Conservation (phyloP, 2,329 filamentous ascomycete species). For the Fusarium sp. region DNA sequence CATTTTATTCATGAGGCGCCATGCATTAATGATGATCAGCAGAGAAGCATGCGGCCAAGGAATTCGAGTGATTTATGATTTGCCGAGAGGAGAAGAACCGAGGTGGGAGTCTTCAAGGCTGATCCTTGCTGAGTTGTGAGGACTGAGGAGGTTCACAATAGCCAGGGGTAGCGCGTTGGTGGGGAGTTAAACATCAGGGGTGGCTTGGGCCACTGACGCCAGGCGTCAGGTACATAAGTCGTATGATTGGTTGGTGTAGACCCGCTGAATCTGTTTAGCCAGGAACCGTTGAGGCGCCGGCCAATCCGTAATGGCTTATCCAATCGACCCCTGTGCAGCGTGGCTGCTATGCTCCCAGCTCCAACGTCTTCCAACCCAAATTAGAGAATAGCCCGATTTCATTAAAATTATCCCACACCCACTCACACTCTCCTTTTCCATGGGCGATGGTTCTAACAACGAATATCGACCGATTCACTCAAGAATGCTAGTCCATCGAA, state of each 20-base stretch:
- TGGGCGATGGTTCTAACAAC: neutral
- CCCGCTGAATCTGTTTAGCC: slow-evolving; percentile 35
- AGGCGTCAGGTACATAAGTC: slow-evolving; percentile 36
- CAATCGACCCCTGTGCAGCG: neutral
- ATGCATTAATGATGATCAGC: slow-evolving; percentile 41
- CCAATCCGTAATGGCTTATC: slow-evolving; percentile 28
- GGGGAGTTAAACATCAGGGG: slow-evolving; percentile 1
- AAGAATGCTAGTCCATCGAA: neutral
- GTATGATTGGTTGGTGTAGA: slow-evolving; percentile 31
- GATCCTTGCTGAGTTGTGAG: slow-evolving; percentile 4
- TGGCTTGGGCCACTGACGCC: slow-evolving; percentile 30
- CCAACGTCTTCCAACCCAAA: slow-evolving; percentile 8
- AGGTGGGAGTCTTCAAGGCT: slow-evolving; percentile 1
- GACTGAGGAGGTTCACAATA: slow-evolving; percentile 21
- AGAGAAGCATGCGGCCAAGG: slow-evolving; percentile 19
- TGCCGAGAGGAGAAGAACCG: slow-evolving; percentile 2
- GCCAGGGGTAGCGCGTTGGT: slow-evolving; percentile 16
- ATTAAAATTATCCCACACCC: slow-evolving; percentile 32
- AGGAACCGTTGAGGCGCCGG: slow-evolving; percentile 36
- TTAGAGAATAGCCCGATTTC: slow-evolving; percentile 11
- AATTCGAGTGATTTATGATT: slow-evolving; percentile 22
- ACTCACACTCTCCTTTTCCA: slow-evolving; percentile 18
- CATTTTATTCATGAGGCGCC: slow-evolving; percentile 7
- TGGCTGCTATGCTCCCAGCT: slow-evolving; percentile 19
- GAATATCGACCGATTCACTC: neutral